Evolutionary conservation across 805 yeast genomes (phyloP).

Genomic region (Pichia paraexigua): DNA sequence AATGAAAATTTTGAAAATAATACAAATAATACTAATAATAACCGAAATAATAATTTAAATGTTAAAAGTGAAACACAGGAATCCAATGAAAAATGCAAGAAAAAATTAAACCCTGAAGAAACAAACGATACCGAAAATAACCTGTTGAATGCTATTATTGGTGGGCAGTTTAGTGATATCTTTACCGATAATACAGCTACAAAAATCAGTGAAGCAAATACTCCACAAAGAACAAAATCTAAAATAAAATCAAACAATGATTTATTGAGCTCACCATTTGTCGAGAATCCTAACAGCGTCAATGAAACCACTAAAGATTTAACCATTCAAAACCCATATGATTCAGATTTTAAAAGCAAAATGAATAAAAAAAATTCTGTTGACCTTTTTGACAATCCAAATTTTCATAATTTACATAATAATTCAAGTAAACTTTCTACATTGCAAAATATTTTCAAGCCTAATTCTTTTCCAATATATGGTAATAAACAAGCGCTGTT

Average conservation of each 20-base stretch:
- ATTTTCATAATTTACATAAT: slow-evolving; percentile 13
- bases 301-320: slow-evolving; percentile 2
- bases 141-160: slow-evolving; percentile 11
- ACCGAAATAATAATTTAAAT: neutral
- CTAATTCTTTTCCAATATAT: slow-evolving; percentile 18
- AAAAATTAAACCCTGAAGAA: neutral
- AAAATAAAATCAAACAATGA: slow-evolving; percentile 7
- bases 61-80: neutral
- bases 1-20: slow-evolving; percentile 22
- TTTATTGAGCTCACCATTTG: slow-evolving; percentile 40
- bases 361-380: neutral
- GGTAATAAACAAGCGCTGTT: slow-evolving; percentile 34
- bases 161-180: slow-evolving; percentile 28
- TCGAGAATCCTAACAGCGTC: slow-evolving; percentile 23
- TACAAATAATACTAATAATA: neutral
- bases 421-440: slow-evolving; percentile 10
- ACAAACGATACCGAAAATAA: neutral
- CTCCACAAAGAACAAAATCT: slow-evolving; percentile 24
- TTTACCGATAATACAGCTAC: slow-evolving; percentile 46
- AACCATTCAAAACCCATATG: slow-evolving; percentile 33
- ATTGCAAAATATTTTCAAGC: slow-evolving; percentile 16
- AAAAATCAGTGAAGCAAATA: slow-evolving; percentile 15
- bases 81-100: neutral
- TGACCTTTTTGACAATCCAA: slow-evolving; percentile 22
- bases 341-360: slow-evolving; percentile 29